Base-by-base conservation (phyloP, 1,284 basidiomycete species). In the Leucoagaricus sp. region DNA sequence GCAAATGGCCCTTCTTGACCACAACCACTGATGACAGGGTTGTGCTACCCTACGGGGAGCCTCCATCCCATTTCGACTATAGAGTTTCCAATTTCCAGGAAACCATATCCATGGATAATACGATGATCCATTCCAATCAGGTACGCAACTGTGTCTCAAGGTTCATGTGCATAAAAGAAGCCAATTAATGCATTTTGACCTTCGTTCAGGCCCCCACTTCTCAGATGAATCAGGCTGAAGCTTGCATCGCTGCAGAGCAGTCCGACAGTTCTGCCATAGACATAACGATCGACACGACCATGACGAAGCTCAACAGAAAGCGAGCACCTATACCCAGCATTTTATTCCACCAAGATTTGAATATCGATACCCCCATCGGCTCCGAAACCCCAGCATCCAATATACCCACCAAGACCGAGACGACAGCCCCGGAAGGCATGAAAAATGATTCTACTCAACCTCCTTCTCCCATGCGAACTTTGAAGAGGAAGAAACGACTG, bases 281-380 rank as follows among this genome's bases (percentile, higher is more conserved):
- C n/a, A 26, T 28, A 8, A 55, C n/a, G 41, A 44, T 21, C 9
- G 48, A 48, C 13, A 55, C 46, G 40, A 49, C 40, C 40, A 23
- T 49, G 19, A 55, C 46, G 29, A 55, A 55, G 38, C 13, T 25
- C 9, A 25, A 26, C n/a, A 36, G 28, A 15, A 51, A 40, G 25
- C 51, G 55, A 41, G 41, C 42, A 29, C 49, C 55, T 17, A 57
- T 57, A 36, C 55, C 55, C 55, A 57, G 28, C 42, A 51, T 52
- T 21, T 34, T 51, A 33, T 42, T 50, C 33, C 25, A 52, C 49
- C 48, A 46, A 17, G 44, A 47, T 12, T 34, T 40, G n/a, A 49
- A 46, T 36, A 46, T 10, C 40, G 34, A 44, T 56, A 40, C 49
- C 48, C 48, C 31, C 48, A 34, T 19, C 13, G 31, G 21, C 17